phyloP scores from a whole-genome alignment of 257 asterid genomes.

The Henckelia pumila region DNA sequence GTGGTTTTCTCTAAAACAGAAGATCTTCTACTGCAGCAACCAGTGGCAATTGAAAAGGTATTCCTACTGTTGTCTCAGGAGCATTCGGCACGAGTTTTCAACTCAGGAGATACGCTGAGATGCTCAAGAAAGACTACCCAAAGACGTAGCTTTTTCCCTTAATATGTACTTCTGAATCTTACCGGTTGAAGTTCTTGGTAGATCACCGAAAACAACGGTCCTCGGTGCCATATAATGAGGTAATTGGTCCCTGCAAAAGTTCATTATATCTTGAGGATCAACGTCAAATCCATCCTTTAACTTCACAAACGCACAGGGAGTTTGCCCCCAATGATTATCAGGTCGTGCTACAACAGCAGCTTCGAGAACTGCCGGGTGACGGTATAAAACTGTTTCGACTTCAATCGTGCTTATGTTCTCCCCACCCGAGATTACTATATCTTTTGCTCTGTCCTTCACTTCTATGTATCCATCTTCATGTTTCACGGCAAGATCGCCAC shows the following conservation, averaged over 20 bases:
- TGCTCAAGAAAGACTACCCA: slow-evolving; percentile 40
- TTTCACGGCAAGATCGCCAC: slow-evolving; percentile 52
- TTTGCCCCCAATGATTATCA: slow-evolving; percentile 56
- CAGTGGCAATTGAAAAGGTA: no score
- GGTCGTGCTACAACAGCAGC: slow-evolving; percentile 58
- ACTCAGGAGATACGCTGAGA: neutral
- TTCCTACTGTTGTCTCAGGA: no score
- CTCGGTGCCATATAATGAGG: slow-evolving; percentile 66
- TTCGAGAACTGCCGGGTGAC: slow-evolving; percentile 46
- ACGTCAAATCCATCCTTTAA: slow-evolving; percentile 44
- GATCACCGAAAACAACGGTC: slow-evolving; percentile 42
- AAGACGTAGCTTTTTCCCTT: slow-evolving; percentile 48
- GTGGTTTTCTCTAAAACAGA: no score
- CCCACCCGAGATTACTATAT: slow-evolving; percentile 48
- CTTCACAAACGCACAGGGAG: slow-evolving; percentile 55
- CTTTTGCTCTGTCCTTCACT: slow-evolving; percentile 47
- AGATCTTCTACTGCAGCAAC: no score
- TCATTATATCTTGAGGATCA: slow-evolving; percentile 31
- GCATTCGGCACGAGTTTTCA: neutral
- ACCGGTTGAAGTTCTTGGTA: slow-evolving; percentile 51
- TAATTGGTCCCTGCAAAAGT: slow-evolving; percentile 37
- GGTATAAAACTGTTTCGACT: slow-evolving; percentile 44
- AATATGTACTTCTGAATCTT: slow-evolving; percentile 57
- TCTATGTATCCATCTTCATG: slow-evolving; percentile 50
- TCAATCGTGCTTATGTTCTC: slow-evolving; percentile 48